Evolutionary conservation across 1,284 basidiomycete species (phyloP).

Genomic region (Fomes fomentarius): DNA sequence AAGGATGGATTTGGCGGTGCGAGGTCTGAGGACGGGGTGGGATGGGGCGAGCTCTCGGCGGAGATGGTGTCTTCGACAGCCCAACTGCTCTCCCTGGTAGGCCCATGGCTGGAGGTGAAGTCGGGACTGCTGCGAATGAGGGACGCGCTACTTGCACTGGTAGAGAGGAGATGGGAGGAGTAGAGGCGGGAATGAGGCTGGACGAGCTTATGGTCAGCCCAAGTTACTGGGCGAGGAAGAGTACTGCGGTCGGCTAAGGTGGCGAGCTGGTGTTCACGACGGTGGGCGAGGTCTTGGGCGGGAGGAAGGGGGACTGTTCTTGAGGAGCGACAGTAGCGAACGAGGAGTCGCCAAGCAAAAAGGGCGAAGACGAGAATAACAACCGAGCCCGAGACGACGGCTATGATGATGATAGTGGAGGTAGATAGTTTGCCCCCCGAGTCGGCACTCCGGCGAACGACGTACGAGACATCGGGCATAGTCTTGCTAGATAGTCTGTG

Average conservation of each 20-base stretch:
- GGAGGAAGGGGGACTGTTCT: constrained; percentile 55
- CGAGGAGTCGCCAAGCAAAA: constrained; percentile 42
- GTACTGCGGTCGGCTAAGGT: constrained; percentile 28
- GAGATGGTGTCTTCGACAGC: constrained; percentile 31
- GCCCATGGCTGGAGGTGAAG: constrained; percentile 8
- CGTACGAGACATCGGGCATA: constrained; percentile 13
- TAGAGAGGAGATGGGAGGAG: constrained; percentile 16
- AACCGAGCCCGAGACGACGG: constrained; percentile 46
- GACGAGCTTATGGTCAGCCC: constrained; percentile 19
- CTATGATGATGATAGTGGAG: constrained; percentile 48
- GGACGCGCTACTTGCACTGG: constrained; percentile 33
- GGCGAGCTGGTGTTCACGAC: constrained; percentile 50
- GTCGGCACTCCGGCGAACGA: constrained; percentile 18
- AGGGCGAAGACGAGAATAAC: constrained; percentile 42
- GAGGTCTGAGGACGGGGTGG: constrained; percentile 25
- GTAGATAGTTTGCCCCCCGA: constrained; percentile 35
- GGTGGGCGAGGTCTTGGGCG: constrained; percentile 60
- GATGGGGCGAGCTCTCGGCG: constrained; percentile 29
- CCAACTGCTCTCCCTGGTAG: constrained; percentile 29
- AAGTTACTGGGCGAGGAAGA: constrained; percentile 23
- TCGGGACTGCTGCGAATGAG: constrained; percentile 29
- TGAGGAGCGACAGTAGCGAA: constrained; percentile 34
- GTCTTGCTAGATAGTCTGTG: constrained; percentile 7
- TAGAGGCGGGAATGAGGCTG: constrained; percentile 18
- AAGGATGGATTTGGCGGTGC: constrained; percentile 35